Evolutionary conservation across 148 eudicot genomes (phyloP), one percentile per base, ranked within the genome.

Genomic region (Nyssa sinensis): DNA sequence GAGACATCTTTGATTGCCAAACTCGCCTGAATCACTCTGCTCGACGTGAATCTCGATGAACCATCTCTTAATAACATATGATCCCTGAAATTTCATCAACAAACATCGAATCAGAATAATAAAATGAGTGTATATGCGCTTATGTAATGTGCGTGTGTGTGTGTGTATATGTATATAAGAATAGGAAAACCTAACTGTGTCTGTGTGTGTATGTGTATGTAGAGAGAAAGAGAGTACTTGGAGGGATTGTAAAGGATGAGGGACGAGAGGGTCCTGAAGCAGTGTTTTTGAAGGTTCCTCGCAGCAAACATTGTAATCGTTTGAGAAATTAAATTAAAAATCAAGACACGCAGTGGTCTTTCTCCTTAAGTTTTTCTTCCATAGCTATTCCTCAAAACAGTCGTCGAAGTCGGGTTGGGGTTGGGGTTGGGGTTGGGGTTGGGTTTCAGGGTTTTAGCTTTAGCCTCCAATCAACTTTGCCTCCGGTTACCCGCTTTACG

Each of bases 231-330:
- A 28, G 24, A 64, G 24, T 74, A 86, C 88, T 72, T 84, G 78
- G 69, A 80, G 66, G 70, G 65, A 67, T 66, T 62, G 67, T 44
- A 41, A 61, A 70, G 74, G 64, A 77, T 32, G 44, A 82, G 75
- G 30, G 80, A 82, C 27, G 86, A 74, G 60, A 84, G 73, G 77
- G 80, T 60, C 79, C 70, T 84, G 57, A 86, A 67, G 62, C 66
- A 82, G 33, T 44, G 74, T 53, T 71, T 80, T 33, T 70, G 91
- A 34, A 88, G 81, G 31, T 61, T 85, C 70, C 79, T 76, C 27
- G 81, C 65, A 34, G 67, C 71, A 30, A 86, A 74, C 89, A 86
- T 86, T 70, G 66, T 58, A 30, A 33, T 61, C n/a, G 37, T 72
- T 62, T 63, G 47, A n/a, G 44, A 11, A 62, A 44, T 44, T 28